phyloP scores from a whole-genome alignment of 371 early-diverging fungal genomes.

The Syncephalastrum sp. region DNA sequence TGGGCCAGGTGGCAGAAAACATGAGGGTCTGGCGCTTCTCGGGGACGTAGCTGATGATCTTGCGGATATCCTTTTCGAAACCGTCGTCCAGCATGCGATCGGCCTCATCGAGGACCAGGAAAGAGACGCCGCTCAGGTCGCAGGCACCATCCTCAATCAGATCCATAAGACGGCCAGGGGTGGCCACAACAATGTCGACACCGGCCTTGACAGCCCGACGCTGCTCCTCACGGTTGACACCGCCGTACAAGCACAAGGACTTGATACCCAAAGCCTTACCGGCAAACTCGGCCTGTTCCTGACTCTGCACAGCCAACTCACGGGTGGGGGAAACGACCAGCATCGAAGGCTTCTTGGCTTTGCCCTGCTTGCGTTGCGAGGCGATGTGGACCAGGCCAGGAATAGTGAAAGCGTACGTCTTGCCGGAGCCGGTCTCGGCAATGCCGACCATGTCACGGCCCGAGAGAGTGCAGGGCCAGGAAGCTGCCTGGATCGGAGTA shows the following conservation, averaged over 20 bases:
- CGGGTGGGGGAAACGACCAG: slow-evolving; percentile 94
- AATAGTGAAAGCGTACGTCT: slow-evolving; percentile 92
- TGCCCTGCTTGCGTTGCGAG: slow-evolving; percentile 41
- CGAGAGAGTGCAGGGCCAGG: slow-evolving; percentile 76
- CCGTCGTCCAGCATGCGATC: slow-evolving; percentile 95
- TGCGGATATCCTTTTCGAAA: slow-evolving; percentile 88
- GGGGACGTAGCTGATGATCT: slow-evolving; percentile 64
- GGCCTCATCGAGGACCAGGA: slow-evolving; percentile 93
- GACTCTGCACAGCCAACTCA: slow-evolving; percentile 94
- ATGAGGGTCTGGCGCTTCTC: slow-evolving; percentile 82
- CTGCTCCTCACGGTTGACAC: slow-evolving; percentile 70
- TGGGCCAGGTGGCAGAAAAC: slow-evolving; percentile 82
- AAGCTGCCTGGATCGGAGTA: slow-evolving; percentile 97
- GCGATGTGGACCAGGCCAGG: slow-evolving; percentile 82
- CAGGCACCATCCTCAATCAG: slow-evolving; percentile 76
- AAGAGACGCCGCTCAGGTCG: slow-evolving; percentile 70
- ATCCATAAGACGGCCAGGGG: slow-evolving; percentile 96
- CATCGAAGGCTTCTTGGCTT: slow-evolving; percentile 57
- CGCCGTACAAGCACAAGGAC: slow-evolving; percentile 77
- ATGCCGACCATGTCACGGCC: slow-evolving; percentile 79
- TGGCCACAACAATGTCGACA: slow-evolving; percentile 88
- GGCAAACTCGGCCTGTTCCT: slow-evolving; percentile 65
- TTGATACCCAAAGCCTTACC: slow-evolving; percentile 73
- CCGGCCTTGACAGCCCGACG: slow-evolving; percentile 58
- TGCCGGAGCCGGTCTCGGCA: slow-evolving; percentile 91